These are phyloP conservation scores for Oenanthe javanica DNA, from an alignment of 140 eudicot species.

Conservation along the genomic window DNA sequence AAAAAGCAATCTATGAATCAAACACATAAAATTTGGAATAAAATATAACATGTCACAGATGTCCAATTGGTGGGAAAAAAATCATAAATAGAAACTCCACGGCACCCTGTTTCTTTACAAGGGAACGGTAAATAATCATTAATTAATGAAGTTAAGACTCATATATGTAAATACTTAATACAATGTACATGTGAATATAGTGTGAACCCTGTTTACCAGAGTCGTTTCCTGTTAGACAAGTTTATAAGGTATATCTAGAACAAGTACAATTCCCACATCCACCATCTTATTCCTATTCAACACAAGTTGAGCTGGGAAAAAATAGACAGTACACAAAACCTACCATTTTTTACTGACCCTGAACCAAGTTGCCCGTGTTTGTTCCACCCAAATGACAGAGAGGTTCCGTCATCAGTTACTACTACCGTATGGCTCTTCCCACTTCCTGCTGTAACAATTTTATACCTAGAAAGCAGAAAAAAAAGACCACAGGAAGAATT, in stretches of 20 bases:
- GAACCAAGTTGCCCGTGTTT: constrained; percentile 95
- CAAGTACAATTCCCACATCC: background rate
- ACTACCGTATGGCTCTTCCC: constrained; percentile 83
- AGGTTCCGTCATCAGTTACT: constrained; percentile 62
- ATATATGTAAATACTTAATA: background rate
- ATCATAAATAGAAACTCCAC: background rate
- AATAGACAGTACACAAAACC: background rate
- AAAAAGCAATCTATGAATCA: background rate
- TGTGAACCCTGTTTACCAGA: background rate
- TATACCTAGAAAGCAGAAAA: constrained; percentile 38
- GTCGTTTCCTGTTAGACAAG: background rate
- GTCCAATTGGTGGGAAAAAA: background rate
- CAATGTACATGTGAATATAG: background rate
- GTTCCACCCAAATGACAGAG: constrained; percentile 92
- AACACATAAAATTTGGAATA: background rate
- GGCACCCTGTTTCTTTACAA: background rate
- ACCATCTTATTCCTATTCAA: background rate
- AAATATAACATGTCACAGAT: background rate
- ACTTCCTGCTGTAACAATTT: constrained; percentile 66
- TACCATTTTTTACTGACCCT: constrained; percentile 78
- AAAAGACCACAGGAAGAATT: background rate
- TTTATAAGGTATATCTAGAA: background rate
- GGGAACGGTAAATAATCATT: background rate
- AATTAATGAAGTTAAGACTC: background rate
- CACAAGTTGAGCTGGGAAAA: background rate